Percentiles rank a stretch among this genome's conserved stretches.
Conservation (phyloP, 306 rosid genomes). For the Lupinus albus region DNA sequence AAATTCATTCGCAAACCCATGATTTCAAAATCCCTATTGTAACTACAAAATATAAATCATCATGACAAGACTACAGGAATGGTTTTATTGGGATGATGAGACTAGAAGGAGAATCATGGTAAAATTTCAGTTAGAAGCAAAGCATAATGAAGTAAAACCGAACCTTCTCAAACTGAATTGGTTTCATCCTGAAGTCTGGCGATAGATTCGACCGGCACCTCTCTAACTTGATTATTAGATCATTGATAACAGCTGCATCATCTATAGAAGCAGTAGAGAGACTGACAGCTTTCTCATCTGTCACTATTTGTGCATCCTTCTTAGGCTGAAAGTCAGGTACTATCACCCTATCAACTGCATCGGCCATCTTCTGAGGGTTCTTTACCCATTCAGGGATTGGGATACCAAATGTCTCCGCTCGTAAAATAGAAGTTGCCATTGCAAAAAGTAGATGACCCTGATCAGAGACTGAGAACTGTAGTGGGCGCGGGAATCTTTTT, state of each 20-base stretch:
- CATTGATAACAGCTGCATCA: slow-evolving; percentile 71
- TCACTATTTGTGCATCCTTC: slow-evolving; percentile 72
- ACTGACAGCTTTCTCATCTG: slow-evolving; percentile 82
- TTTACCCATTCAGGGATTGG: slow-evolving; percentile 76
- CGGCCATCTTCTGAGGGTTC: slow-evolving; percentile 67
- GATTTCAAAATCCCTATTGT: background rate
- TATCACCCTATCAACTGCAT: slow-evolving; percentile 66
- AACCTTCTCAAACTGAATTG: slow-evolving; percentile 88
- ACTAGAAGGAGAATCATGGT: background rate
- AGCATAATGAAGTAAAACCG: background rate
- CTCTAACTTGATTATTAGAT: slow-evolving; percentile 59
- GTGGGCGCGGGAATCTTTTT: slow-evolving; percentile 79
- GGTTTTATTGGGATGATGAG: background rate
- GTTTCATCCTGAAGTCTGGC: slow-evolving; percentile 74
- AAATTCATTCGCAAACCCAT: background rate
- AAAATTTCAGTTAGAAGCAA: background rate
- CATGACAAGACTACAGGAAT: slow-evolving; percentile 1
- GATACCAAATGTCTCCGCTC: slow-evolving; percentile 84
- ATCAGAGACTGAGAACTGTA: slow-evolving; percentile 70
- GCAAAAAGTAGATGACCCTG: slow-evolving; percentile 64
- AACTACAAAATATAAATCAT: background rate
- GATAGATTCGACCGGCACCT: slow-evolving; percentile 52
- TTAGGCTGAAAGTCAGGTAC: slow-evolving; percentile 80
- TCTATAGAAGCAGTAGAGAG: slow-evolving; percentile 68
- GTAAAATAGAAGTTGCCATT: slow-evolving; percentile 65